These are phyloP conservation scores for Papiliotrema flavescens DNA, from an alignment of 1,284 basidiomycete species.

Conservation along the genomic window DNA sequence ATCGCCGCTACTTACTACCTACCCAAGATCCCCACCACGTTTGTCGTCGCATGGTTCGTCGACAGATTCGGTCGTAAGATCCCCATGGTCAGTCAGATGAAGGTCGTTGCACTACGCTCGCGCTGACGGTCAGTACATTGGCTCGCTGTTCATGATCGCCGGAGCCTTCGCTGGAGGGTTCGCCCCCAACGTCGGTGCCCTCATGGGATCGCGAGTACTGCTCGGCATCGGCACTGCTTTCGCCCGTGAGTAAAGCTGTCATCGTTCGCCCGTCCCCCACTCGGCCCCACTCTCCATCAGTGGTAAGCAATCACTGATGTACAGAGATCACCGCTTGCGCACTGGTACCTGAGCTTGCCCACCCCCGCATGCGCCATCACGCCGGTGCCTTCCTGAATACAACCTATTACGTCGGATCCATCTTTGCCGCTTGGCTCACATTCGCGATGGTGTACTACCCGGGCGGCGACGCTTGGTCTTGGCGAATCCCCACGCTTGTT, in stretches of 20 bases:
- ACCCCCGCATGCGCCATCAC: conserved; percentile 21
- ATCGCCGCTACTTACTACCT: conserved; percentile 16
- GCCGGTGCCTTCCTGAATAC: conserved; percentile 22
- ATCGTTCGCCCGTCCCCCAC: too few relatives aligned
- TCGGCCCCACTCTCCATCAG: background rate
- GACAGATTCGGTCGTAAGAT: conserved; percentile 22
- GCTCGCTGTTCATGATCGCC: conserved; percentile 25
- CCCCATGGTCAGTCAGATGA: conserved; percentile 13
- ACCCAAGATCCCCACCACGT: conserved; percentile 12
- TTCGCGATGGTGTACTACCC: conserved; percentile 36
- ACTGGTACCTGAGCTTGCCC: conserved; percentile 22
- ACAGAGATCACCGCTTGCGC: conserved; percentile 19
- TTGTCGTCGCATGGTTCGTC: conserved; percentile 9
- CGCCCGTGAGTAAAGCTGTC: conserved; percentile 12
- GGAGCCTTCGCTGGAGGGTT: conserved; percentile 21
- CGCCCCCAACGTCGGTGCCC: conserved; percentile 66
- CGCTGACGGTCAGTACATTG: conserved; percentile 11
- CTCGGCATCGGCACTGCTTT: conserved; percentile 6
- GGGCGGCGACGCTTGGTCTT: conserved; percentile 19
- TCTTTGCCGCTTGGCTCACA: conserved; percentile 41
- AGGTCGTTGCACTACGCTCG: conserved; percentile 1
- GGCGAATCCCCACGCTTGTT: conserved; percentile 60
- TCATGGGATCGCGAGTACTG: conserved; percentile 55
- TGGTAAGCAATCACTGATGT: background rate
- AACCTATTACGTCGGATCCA: conserved; percentile 34